These are phyloP conservation scores for Leptographium procerum DNA, from an alignment of 2,329 filamentous ascomycete genomes.

Conservation along the genomic window DNA sequence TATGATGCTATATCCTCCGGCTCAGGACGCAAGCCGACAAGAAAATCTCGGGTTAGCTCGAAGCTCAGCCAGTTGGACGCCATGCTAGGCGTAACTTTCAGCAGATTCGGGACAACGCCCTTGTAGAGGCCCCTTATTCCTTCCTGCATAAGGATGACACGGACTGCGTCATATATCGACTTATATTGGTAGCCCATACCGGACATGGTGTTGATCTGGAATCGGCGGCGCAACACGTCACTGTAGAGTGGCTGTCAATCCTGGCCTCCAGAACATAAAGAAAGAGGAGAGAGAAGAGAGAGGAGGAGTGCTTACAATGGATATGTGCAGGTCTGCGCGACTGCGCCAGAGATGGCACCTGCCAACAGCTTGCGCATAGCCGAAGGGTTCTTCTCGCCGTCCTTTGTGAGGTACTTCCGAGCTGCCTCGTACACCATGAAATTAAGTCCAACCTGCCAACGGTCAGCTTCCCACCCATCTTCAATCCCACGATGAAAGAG, in stretches of 20 bases:
- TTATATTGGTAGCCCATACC: constrained; percentile 97
- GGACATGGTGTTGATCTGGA: constrained; percentile 98
- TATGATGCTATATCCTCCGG: constrained; percentile 14
- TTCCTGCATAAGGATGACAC: constrained; percentile 71
- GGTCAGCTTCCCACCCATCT: background rate
- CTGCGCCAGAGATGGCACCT: constrained; percentile 87
- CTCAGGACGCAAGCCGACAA: constrained; percentile 50
- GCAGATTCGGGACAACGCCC: constrained; percentile 84
- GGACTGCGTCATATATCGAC: constrained; percentile 71
- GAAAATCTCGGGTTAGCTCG: constrained; percentile 81
- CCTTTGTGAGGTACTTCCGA: constrained; percentile 71
- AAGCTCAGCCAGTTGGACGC: constrained; percentile 97
- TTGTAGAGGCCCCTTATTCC: constrained; percentile 84
- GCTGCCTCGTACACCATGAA: constrained; percentile 97
- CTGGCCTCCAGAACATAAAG: background rate
- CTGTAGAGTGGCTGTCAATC: constrained; percentile 29
- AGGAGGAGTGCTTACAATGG: constrained; percentile 64
- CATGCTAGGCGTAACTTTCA: constrained; percentile 98
- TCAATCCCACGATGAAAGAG: background rate
- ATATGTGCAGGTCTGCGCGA: constrained; percentile 96
- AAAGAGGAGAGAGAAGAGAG: background rate
- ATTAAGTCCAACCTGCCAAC: constrained; percentile 70
- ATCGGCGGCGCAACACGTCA: constrained; percentile 83
- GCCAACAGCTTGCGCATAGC: constrained; percentile 73
- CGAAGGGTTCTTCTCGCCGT: constrained; percentile 75